Percentiles rank a stretch among this genome's conserved stretches.
Evolutionary conservation across 257 asterid genomes (phyloP).

Genomic region (Perilla frutescens): DNA sequence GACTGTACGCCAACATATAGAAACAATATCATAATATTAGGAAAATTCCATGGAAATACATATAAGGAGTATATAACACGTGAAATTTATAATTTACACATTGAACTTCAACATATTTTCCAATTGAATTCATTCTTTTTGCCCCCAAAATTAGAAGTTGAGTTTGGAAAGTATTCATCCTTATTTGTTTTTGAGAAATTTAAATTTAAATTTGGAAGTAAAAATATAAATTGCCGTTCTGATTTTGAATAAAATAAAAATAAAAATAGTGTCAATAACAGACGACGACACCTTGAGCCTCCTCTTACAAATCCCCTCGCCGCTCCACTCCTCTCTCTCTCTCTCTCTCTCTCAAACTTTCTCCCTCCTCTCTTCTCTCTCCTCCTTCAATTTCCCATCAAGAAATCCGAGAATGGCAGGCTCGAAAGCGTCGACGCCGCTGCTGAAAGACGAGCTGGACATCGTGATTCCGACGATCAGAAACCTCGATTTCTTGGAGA

Average conservation of each 20-base stretch:
- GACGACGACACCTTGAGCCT: no score
- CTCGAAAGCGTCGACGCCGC: conserved; percentile 35
- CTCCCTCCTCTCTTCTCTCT: background rate
- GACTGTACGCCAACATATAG: no score
- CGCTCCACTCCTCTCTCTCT: background rate
- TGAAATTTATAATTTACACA: no score
- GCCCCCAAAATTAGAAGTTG: background rate
- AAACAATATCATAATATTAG: no score
- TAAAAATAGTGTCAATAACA: background rate
- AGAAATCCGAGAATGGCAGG: conserved; percentile 31
- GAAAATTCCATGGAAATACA: no score
- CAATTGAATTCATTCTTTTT: no score
- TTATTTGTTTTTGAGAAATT: no score
- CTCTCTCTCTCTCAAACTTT: background rate
- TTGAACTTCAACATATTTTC: no score
- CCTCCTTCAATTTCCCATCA: background rate
- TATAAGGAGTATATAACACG: no score
- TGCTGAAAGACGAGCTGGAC: conserved; percentile 49
- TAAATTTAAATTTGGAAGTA: no score
- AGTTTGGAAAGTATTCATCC: no score
- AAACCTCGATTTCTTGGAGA: conserved; percentile 52
- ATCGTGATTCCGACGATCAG: conserved; percentile 55
- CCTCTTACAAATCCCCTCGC: background rate
- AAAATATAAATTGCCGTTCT: no score
- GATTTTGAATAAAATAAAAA: background rate